These are phyloP conservation scores for Acacia confusa DNA, from an alignment of 306 rosid species.

Conservation along the genomic window DNA sequence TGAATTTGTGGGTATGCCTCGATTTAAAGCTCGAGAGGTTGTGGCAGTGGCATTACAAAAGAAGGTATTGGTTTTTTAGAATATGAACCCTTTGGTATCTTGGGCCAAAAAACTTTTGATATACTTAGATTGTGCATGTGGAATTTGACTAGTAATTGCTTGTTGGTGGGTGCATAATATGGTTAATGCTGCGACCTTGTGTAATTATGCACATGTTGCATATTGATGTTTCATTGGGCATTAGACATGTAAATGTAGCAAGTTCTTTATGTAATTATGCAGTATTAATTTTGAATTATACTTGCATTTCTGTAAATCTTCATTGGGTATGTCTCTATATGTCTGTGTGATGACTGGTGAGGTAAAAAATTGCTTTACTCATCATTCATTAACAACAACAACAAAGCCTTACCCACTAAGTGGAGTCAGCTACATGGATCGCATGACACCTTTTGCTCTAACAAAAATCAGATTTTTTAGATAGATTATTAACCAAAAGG, in stretches of 20 bases:
- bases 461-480: no score
- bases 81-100: slow-evolving; percentile 18
- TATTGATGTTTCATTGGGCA: neutral
- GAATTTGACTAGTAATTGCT: slow-evolving; percentile 5
- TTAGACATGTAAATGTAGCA: slow-evolving; percentile 14
- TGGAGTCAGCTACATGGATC: no score
- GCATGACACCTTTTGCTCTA: no score
- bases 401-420: no score
- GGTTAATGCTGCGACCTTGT: neutral
- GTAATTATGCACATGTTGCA: no score
- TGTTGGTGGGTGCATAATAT: slow-evolving; percentile 5
- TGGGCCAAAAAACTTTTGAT: neutral
- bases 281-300: neutral
- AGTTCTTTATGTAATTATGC: neutral
- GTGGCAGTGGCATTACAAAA: slow-evolving; percentile 66
- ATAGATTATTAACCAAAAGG: no score
- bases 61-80: slow-evolving; percentile 60
- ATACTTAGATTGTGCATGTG: slow-evolving; percentile 11
- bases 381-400: neutral
- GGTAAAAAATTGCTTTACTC: neutral
- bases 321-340: neutral
- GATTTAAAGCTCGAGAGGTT: slow-evolving; percentile 80
- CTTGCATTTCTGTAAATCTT: slow-evolving; percentile 12
- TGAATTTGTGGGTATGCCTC: slow-evolving; percentile 82
- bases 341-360: neutral